These are phyloP conservation scores for Floccularia luteovirens DNA, from an alignment of 768 basidiomycete genomes.

Conservation along the genomic window DNA sequence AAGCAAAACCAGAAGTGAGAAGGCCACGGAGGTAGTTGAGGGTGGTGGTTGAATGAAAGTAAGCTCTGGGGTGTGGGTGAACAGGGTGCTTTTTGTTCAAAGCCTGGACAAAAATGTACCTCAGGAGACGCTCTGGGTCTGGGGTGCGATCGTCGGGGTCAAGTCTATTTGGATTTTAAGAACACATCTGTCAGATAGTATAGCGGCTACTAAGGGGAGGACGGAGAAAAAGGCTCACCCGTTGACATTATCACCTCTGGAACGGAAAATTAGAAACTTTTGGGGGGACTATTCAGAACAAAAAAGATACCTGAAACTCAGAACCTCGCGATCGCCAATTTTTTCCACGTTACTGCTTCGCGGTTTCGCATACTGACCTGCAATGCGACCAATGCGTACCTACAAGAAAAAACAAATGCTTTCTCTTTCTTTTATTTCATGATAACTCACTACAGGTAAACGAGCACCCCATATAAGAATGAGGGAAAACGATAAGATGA, in stretches of 20 bases:
- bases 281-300: slow-evolving; percentile 4
- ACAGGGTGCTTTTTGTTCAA: background rate
- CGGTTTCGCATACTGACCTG: slow-evolving; percentile 95
- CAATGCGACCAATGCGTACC: slow-evolving; percentile 86
- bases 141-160: slow-evolving; percentile 76
- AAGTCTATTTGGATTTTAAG: slow-evolving; percentile 31
- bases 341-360: slow-evolving; percentile 79
- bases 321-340: slow-evolving; percentile 65
- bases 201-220: too few relatives aligned
- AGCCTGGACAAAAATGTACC: slow-evolving; percentile 27
- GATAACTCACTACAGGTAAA: slow-evolving; percentile 85
- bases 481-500: slow-evolving; percentile 92
- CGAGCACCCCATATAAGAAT: slow-evolving; percentile 93
- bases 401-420: slow-evolving; percentile 14
- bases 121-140: slow-evolving; percentile 84
- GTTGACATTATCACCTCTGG: slow-evolving; percentile 94
- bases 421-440: too few relatives aligned
- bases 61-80: slow-evolving; percentile 50
- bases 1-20: slow-evolving; percentile 89
- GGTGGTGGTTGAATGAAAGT: slow-evolving; percentile 93
- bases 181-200: background rate
- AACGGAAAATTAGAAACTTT: background rate
- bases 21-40: slow-evolving; percentile 88
- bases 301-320: slow-evolving; percentile 74
- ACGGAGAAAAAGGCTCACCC: slow-evolving; percentile 45